Evolutionary conservation across 2,329 filamentous ascomycete species (phyloP).

Genomic region (Penicillium sp.): DNA sequence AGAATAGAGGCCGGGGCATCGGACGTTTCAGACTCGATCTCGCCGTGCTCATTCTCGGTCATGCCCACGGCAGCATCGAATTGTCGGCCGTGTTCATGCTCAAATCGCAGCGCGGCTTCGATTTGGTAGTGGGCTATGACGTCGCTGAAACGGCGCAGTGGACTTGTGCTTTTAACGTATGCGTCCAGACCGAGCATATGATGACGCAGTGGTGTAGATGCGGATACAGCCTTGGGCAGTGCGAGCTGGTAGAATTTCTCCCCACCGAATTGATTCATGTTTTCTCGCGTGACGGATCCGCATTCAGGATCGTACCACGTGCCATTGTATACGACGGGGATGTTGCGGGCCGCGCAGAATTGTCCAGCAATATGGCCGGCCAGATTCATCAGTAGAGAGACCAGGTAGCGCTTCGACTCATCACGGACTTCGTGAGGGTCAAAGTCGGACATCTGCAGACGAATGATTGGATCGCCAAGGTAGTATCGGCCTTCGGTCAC

Average conservation of each 20-base stretch:
- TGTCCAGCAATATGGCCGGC: slow-evolving; percentile 37
- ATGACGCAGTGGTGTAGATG: slow-evolving; percentile 46
- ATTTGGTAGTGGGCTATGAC: slow-evolving; percentile 60
- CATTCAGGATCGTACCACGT: slow-evolving; percentile 38
- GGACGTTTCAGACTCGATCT: background rate
- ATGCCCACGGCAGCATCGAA: slow-evolving; percentile 30
- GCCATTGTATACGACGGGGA: slow-evolving; percentile 32
- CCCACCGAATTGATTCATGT: slow-evolving; percentile 38
- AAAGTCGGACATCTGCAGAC: slow-evolving; percentile 21
- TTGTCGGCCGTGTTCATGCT: slow-evolving; percentile 43
- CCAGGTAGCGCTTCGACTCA: slow-evolving; percentile 35
- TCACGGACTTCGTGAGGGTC: slow-evolving; percentile 36
- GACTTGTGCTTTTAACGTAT: slow-evolving; percentile 56
- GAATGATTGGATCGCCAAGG: slow-evolving; percentile 41
- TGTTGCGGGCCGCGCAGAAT: slow-evolving; percentile 34
- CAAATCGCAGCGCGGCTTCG: slow-evolving; percentile 54
- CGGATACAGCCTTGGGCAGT: slow-evolving; percentile 38
- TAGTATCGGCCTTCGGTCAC: slow-evolving; percentile 27
- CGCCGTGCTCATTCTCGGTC: slow-evolving; percentile 1
- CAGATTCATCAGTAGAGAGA: slow-evolving; percentile 51
- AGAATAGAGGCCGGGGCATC: slow-evolving; percentile 28
- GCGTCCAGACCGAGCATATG: slow-evolving; percentile 45
- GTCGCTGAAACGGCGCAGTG: slow-evolving; percentile 56
- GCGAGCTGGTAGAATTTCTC: slow-evolving; percentile 33
- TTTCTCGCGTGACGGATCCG: slow-evolving; percentile 33